Evolutionary conservation across 371 early-diverging fungal species (phyloP), one percentile per base, ranked within the genome.

Genomic region (Mortierella sp.): DNA sequence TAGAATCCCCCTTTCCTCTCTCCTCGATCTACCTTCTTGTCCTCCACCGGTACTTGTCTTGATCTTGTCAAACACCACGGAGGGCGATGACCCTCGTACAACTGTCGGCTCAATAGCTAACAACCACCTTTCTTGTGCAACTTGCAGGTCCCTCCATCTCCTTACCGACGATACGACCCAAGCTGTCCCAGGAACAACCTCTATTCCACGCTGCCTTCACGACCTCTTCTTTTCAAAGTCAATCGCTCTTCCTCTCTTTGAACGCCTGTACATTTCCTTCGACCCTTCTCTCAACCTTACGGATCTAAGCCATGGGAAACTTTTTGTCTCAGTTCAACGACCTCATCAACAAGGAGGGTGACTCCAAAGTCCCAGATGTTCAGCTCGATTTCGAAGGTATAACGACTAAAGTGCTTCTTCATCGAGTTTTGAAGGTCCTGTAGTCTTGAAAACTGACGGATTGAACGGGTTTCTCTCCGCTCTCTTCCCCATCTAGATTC

Each of bases 401-500:
- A 30, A 14, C 19, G 21, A 19, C 1, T 5, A 46, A 7, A 43
- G 10, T n/a, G 7, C 19, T 18, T 21, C 5, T n/a, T 31, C n/a
- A 39, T 14, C 3, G 43, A 57, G 7, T 42, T 28, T 55, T 34
- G 38, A 53, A n/a, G 23, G 5, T 49, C 24, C 24, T 49, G 24
- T 23, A 21, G 3, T 14, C 21, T 46, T 46, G 47, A n/a, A 7
- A 6, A 46, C 21, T n/a, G n/a, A n/a, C n/a, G n/a, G n/a, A n/a
- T n/a, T n/a, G n/a, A n/a, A n/a, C n/a, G n/a, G n/a, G n/a, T n/a
- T n/a, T n/a, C n/a, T n/a, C n/a, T n/a, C n/a, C n/a, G n/a, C n/a
- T n/a, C n/a, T n/a, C n/a, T n/a, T n/a, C 34, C 34, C 34, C 10
- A 7, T 34, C 10, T 34, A 90, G 90, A 82, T 54, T 82, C 87